Evolutionary conservation across 129 eudicot genomes (phyloP).

Genomic region (Oenanthe sinensis): DNA sequence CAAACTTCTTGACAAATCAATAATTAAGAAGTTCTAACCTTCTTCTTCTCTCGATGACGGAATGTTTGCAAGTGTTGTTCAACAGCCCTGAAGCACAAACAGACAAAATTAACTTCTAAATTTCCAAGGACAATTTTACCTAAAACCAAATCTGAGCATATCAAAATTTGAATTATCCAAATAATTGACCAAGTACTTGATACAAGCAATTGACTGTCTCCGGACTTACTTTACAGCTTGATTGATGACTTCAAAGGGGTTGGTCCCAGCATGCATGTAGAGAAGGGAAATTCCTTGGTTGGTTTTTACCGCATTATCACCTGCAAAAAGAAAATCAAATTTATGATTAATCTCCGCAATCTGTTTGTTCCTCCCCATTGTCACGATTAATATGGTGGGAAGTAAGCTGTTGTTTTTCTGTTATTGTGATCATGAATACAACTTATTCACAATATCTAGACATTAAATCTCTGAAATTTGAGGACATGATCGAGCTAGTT

Average conservation of each 20-base stretch:
- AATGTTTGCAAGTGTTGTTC: constrained; percentile 91
- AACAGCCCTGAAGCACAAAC: constrained; percentile 54
- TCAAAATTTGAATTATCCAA: not conserved
- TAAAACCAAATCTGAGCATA: not conserved
- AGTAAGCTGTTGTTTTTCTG: not conserved
- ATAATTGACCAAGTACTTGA: not conserved
- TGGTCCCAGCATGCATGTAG: constrained; percentile 93
- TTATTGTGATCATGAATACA: not conserved
- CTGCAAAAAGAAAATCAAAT: constrained; percentile 37
- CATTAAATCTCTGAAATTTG: not conserved
- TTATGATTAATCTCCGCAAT: constrained; percentile 7
- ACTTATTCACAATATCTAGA: not conserved
- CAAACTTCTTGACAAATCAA: not conserved
- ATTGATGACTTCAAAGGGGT: constrained; percentile 78
- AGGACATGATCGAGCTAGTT: not conserved
- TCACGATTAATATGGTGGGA: not conserved
- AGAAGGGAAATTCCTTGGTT: constrained; percentile 74
- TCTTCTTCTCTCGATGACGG: constrained; percentile 81
- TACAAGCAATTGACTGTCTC: not conserved
- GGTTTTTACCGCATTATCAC: constrained; percentile 80
- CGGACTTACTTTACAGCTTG: constrained; percentile 76
- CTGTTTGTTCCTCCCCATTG: not conserved
- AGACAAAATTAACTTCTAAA: not conserved
- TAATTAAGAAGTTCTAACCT: constrained; percentile 27
- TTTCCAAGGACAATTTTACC: not conserved